Evolutionary conservation across 352 stramenopile species (phyloP).

Genomic region (Pythium sp.): DNA sequence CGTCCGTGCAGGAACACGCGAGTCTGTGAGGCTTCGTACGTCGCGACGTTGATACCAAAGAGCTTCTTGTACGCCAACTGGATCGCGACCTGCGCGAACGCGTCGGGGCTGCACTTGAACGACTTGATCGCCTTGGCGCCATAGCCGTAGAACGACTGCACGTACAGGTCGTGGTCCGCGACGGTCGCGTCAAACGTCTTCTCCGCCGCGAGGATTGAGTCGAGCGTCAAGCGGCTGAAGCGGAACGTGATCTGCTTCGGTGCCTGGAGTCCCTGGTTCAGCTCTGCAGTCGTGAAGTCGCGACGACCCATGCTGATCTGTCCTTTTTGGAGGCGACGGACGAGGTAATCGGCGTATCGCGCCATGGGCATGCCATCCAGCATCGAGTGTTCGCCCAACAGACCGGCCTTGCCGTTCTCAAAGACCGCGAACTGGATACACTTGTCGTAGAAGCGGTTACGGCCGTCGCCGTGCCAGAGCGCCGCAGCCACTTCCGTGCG

Average conservation of each 20-base stretch:
- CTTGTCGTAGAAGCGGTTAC: constrained; percentile 98
- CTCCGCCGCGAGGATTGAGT: constrained; percentile 49
- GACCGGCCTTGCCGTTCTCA: constrained; percentile 93
- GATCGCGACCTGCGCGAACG: constrained; percentile 95
- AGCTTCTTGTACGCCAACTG: constrained; percentile 90
- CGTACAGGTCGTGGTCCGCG: constrained; percentile 84
- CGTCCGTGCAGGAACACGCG: constrained; percentile 93
- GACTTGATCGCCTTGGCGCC: constrained; percentile 88
- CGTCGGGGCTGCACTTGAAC: constrained; percentile 91
- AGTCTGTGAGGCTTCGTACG: constrained; percentile 95
- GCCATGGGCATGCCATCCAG: constrained; percentile 85
- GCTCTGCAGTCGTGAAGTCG: constrained; percentile 39
- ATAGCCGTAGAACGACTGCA: constrained; percentile 89
- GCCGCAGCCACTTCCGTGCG: constrained; percentile 59
- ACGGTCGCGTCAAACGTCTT: constrained; percentile 68
- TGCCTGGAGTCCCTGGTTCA: constrained; percentile 23
- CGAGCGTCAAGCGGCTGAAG: constrained; percentile 47
- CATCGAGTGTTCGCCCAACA: constrained; percentile 94
- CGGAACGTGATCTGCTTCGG: constrained; percentile 50
- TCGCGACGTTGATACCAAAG: constrained; percentile 62
- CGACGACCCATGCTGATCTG: constrained; percentile 46
- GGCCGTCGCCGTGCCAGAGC: constrained; percentile 82
- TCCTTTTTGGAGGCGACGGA: constrained; percentile 48
- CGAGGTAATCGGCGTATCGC: constrained; percentile 60
- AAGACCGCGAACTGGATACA: constrained; percentile 95